phyloP scores from a whole-genome alignment of 2,329 filamentous ascomycete genomes.

The Fusarium nanum region DNA sequence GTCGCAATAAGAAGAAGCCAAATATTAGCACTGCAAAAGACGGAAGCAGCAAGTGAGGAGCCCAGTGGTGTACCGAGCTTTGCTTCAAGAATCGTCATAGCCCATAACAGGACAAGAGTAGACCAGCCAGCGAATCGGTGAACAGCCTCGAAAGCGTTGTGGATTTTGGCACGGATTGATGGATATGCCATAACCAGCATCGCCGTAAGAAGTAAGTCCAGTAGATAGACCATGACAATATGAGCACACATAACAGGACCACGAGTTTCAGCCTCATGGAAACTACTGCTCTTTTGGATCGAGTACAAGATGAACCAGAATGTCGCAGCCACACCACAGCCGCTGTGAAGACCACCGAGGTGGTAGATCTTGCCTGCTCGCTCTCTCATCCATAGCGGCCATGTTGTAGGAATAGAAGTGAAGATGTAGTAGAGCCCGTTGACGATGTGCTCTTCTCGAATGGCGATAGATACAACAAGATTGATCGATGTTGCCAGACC shows the following conservation, averaged over 20 bases:
- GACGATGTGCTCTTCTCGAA: constrained; percentile 62
- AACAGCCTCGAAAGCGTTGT: constrained; percentile 31
- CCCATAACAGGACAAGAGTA: constrained; percentile 29
- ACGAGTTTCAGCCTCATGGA: not conserved
- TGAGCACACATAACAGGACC: constrained; percentile 14
- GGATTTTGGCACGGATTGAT: constrained; percentile 21
- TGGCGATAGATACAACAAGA: constrained; percentile 57
- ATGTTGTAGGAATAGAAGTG: constrained; percentile 53
- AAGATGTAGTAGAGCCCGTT: constrained; percentile 57
- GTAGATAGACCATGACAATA: constrained; percentile 26
- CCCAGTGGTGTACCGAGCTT: constrained; percentile 65
- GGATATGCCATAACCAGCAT: constrained; percentile 37
- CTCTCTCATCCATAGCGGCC: constrained; percentile 56
- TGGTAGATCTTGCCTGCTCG: constrained; percentile 58
- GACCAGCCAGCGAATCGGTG: constrained; percentile 37
- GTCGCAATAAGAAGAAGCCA: constrained; percentile 75
- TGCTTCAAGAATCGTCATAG: constrained; percentile 61
- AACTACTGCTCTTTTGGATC: constrained; percentile 26
- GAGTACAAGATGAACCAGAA: constrained; percentile 39
- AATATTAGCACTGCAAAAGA: constrained; percentile 58
- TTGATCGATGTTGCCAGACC: constrained; percentile 55
- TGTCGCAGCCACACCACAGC: constrained; percentile 28
- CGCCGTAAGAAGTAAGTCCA: constrained; percentile 21
- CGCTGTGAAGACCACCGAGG: constrained; percentile 53
- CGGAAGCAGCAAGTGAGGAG: constrained; percentile 16